Percentiles rank a stretch among this genome's conserved stretches.
phyloP scores from a whole-genome alignment of 164 flowering plant genomes.

The Magnolia changhungtana region DNA sequence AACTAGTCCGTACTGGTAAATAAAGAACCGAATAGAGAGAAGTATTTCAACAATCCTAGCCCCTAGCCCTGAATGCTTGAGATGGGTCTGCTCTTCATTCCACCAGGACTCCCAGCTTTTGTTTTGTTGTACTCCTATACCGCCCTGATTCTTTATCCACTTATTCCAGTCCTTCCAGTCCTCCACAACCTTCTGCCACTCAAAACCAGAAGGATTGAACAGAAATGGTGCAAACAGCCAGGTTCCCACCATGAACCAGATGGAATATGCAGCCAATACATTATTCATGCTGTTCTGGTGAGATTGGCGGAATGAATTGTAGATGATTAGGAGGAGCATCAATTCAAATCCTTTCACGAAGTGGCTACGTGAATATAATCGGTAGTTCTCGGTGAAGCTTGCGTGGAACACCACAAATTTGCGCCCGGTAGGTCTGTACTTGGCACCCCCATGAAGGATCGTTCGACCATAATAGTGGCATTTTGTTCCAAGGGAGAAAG shows the following conservation, averaged over 20 bases:
- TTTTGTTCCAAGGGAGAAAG: constrained; percentile 88
- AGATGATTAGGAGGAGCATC: constrained; percentile 67
- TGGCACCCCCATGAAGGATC: constrained; percentile 92
- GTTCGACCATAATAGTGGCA: constrained; percentile 88
- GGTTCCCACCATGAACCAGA: constrained; percentile 86
- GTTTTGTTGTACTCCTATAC: constrained; percentile 79
- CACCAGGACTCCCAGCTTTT: constrained; percentile 99
- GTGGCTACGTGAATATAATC: constrained; percentile 93
- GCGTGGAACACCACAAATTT: constrained; percentile 89
- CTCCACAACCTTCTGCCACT: constrained; percentile 77
- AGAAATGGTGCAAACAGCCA: constrained; percentile 96
- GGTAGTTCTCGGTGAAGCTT: constrained; percentile 80
- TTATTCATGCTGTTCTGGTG: constrained; percentile 64
- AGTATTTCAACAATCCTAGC: constrained; percentile 63
- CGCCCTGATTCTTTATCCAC: constrained; percentile 89
- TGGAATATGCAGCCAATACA: constrained; percentile 68
- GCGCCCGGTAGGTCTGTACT: constrained; percentile 88
- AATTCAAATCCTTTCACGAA: constrained; percentile 92
- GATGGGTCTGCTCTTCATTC: constrained; percentile 86
- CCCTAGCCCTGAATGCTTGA: constrained; percentile 53
- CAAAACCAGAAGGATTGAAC: constrained; percentile 91
- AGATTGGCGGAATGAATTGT: constrained; percentile 62
- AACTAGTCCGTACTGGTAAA: constrained; percentile 93
- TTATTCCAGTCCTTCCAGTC: constrained; percentile 97
- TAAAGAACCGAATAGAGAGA: constrained; percentile 79